Evolutionary conservation across 116 monocot species (phyloP).

Genomic region (Zostera marina): DNA sequence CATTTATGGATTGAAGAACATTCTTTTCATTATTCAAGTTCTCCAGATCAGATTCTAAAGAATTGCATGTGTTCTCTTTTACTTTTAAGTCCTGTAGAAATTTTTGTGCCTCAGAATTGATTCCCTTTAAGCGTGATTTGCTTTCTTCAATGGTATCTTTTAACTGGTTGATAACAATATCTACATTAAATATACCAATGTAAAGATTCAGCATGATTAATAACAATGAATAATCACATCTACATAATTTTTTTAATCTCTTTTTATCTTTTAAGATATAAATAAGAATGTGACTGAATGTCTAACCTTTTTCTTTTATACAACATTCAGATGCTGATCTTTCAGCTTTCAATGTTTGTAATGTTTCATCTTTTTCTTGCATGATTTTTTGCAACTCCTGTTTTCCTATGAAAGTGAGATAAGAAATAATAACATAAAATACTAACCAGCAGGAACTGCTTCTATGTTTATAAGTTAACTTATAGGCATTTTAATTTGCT

Average conservation of each 20-base stretch:
- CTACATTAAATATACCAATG: conserved; percentile 20
- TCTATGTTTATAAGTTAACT: background rate
- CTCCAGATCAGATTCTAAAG: conserved; percentile 23
- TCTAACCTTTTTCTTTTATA: conserved; percentile 49
- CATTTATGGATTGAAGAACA: conserved; percentile 36
- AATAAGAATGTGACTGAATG: no score
- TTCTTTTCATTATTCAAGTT: conserved; percentile 45
- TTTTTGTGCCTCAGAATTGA: conserved; percentile 33
- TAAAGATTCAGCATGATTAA: background rate
- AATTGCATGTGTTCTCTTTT: conserved; percentile 46
- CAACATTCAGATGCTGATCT: conserved; percentile 19
- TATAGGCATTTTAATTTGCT: background rate
- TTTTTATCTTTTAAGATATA: background rate
- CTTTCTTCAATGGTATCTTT: conserved; percentile 31
- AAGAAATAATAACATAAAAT: background rate
- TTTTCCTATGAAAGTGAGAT: conserved; percentile 28
- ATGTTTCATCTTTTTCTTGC: conserved; percentile 57
- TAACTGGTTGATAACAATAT: conserved; percentile 52
- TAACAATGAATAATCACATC: background rate
- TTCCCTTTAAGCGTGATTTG: conserved; percentile 22
- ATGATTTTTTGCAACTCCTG: conserved; percentile 39
- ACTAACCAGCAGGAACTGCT: background rate
- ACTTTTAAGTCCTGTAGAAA: conserved; percentile 26
- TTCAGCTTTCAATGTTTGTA: conserved; percentile 27
- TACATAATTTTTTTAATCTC: background rate